These are phyloP conservation scores for Phyllosticta ampelicida DNA, from an alignment of 2,329 filamentous ascomycete genomes.

Conservation along the genomic window DNA sequence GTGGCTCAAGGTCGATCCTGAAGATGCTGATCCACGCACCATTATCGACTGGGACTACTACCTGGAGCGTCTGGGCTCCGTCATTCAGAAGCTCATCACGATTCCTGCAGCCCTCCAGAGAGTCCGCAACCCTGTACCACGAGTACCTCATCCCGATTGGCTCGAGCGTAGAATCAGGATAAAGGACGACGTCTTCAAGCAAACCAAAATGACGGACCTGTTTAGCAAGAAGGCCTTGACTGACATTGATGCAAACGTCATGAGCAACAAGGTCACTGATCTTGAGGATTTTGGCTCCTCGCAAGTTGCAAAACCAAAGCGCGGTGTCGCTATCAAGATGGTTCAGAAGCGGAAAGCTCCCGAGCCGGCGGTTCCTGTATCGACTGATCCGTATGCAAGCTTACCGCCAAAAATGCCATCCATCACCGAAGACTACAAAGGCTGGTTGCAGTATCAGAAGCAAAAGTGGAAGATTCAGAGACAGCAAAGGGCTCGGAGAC, in stretches of 20 bases:
- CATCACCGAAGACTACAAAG: slow-evolving; percentile 75
- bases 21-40: slow-evolving; percentile 78
- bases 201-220: slow-evolving; percentile 95
- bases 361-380: slow-evolving; percentile 41
- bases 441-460: slow-evolving; percentile 89
- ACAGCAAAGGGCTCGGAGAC: slow-evolving; percentile 70
- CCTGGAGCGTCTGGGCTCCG: slow-evolving; percentile 84
- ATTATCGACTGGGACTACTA: slow-evolving; percentile 98
- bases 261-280: slow-evolving; percentile 52
- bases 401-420: slow-evolving; percentile 76
- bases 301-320: slow-evolving; percentile 50
- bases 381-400: slow-evolving; percentile 66
- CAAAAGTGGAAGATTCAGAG: slow-evolving; percentile 98
- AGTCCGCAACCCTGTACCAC: slow-evolving; percentile 83
- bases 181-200: slow-evolving; percentile 96
- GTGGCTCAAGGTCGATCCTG: slow-evolving; percentile 89
- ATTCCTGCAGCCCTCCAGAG: slow-evolving; percentile 96
- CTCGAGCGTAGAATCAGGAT: slow-evolving; percentile 83
- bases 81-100: slow-evolving; percentile 97
- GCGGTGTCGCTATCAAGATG: slow-evolving; percentile 33
- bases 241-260: slow-evolving; percentile 56
- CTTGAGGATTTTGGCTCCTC: slow-evolving; percentile 72
- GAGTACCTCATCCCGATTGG: slow-evolving; percentile 94
- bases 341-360: slow-evolving; percentile 39
- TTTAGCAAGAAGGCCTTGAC: slow-evolving; percentile 65